Evolutionary conservation across 2,329 filamentous ascomycete genomes (phyloP), one percentile per base, ranked within the genome.

Genomic region (Huntiella abstrusa): DNA sequence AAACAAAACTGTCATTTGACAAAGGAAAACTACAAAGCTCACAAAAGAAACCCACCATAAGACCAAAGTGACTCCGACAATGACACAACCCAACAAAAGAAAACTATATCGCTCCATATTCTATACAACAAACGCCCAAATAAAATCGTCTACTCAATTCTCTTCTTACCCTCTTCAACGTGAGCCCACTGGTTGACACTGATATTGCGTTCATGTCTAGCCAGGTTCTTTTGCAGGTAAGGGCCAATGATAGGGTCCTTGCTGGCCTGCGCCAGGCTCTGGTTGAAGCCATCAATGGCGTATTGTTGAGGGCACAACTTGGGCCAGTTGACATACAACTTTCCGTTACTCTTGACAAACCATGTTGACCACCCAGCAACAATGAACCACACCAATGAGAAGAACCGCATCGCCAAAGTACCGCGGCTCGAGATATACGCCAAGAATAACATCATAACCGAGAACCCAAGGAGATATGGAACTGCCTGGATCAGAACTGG

Each of bases 321-420:
- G 7, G 91, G 91, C 91, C 92, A 98, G 64, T 95, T 73, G 73
- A 96, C 91, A 57, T 91, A 98, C 55, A 98, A 77, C 70, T 92
- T 87, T 49, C 91, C 91, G 58, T 95, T 83, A 41, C 64, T 72
- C 56, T 77, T 70, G 54, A 98, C 78, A 59, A 98, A 98, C 52
- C 74, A 73, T 41, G 76, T 65, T 51, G 73, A 77, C 72, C 83
- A 92, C 11, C 63, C 73, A 4, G 76, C 78, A 22, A 91, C 70
- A 1, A 69, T 62, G 3, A 82, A 62, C 72, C 82, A 95, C 56
- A 93, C 71, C 13, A 95, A 57, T 44, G 88, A 74, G 55, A 96
- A 87, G 3, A 95, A 54, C 10, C 87, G 73, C 57, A 94, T 64
- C 1, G 88, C 83, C 65, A 88, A 76, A n/a, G 85, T 71, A 1